Conservation (phyloP, 2,329 filamentous ascomycete species). For the Aspergillus sp. region DNA sequence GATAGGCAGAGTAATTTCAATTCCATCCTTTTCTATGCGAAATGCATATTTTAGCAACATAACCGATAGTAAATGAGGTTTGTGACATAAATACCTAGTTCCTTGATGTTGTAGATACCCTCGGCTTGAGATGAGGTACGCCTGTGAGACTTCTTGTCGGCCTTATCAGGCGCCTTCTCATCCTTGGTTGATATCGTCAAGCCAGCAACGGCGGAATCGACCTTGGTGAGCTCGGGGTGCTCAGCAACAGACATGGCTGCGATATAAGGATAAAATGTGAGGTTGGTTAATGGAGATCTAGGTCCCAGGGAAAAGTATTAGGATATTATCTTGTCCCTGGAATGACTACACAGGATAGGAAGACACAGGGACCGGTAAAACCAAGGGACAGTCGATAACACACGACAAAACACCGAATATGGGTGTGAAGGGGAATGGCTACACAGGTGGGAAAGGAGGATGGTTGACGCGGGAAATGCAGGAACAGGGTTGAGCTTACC, state of each 20-base stretch:
- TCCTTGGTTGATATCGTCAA: constrained; percentile 67
- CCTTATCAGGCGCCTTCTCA: constrained; percentile 51
- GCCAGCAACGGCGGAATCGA: constrained; percentile 88
- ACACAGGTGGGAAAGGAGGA: background rate
- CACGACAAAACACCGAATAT: background rate
- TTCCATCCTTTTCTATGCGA: constrained; percentile 29
- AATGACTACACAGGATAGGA: background rate
- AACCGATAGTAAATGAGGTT: background rate
- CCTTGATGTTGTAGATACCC: constrained; percentile 78
- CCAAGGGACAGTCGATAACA: background rate
- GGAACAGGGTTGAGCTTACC: constrained; percentile 14
- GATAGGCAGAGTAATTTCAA: constrained; percentile 34
- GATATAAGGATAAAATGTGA: background rate
- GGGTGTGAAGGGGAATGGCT: background rate
- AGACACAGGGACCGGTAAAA: background rate
- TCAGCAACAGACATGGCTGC: constrained; percentile 57
- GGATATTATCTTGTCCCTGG: background rate
- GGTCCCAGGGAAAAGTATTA: constrained; percentile 6
- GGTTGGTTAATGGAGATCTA: constrained; percentile 3
- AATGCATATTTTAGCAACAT: background rate
- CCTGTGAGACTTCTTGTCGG: constrained; percentile 59
- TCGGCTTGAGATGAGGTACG: constrained; percentile 71
- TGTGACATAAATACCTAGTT: constrained; percentile 67
- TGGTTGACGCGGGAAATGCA: constrained; percentile 2
- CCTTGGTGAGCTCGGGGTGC: constrained; percentile 69